Base-by-base conservation (phyloP, 441 rosid genomes). In the Arabidopsis hybrid region DNA sequence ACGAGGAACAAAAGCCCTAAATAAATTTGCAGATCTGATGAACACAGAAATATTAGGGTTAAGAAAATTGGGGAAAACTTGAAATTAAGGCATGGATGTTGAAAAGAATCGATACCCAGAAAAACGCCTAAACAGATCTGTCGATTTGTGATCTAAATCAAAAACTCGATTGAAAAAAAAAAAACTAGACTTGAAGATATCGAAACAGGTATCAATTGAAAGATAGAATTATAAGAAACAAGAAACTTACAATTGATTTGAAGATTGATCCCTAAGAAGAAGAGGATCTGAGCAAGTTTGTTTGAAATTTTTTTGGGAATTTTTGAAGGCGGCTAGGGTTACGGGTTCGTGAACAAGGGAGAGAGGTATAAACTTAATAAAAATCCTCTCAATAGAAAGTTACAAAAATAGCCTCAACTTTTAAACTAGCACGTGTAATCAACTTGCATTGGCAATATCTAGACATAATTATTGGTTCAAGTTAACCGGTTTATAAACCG, bases 201-300 rank as follows among this genome's bases (percentile, higher is more conserved):
- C 50, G 58, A 80, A 78, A 76, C 70, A 58, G 72, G 83, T 72
- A 78, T 73, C 80, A 66, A 82, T 81, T 78, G 82, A 72, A 73
- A 73, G 81, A 13, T 74, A 57, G 65, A 36, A 65, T n/a, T 5
- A 6, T 67, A 69, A 83, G 65, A 38, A 71, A 68, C 35, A 74
- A 75, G 58, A 65, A 81, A 55, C 34, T 77, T 59, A 60, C 66
- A 36, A 57, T 57, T 29, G 79, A 82, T 73, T 83, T 31, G 76
- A 81, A 69, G 69, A 80, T 56, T 52, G 70, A 46, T 66, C 1
- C 26, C 16, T 26, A 10, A 70, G 64, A 71, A 71, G 62, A 50
- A 51, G 73, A 65, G 51, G 72, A 77, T 77, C 77, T 71, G 73
- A 65, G 32, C 50, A 72, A 79, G 79, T 69, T 67, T 60, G 45